phyloP scores from a whole-genome alignment of 106 monocot species.

The Phalaenopsis aphrodite region DNA sequence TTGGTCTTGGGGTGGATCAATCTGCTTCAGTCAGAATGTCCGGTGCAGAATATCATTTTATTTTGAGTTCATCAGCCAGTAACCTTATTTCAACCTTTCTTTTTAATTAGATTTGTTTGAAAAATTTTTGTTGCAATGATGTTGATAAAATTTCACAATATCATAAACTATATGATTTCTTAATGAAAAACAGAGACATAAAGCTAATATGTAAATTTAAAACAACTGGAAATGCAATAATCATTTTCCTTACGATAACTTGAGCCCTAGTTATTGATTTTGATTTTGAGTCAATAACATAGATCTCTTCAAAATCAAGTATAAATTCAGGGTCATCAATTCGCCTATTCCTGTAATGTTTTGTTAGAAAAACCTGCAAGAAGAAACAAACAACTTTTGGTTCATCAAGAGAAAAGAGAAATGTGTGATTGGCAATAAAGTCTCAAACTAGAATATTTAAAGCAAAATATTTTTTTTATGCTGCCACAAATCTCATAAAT shows the following conservation, averaged over 20 bases:
- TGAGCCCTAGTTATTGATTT: conserved; percentile 84
- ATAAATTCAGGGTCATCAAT: conserved; percentile 69
- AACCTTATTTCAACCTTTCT: background rate
- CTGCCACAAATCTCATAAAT: background rate
- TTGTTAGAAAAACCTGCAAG: conserved; percentile 82
- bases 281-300: conserved; percentile 83
- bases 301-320: conserved; percentile 98
- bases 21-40: background rate
- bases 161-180: background rate
- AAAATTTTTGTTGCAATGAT: background rate
- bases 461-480: background rate
- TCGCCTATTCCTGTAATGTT: conserved; percentile 88
- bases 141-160: background rate
- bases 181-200: background rate
- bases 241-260: conserved; percentile 54
- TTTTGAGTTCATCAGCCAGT: background rate
- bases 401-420: background rate
- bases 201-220: background rate
- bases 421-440: background rate
- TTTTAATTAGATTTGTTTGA: background rate
- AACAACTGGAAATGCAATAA: background rate
- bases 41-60: background rate
- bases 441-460: background rate
- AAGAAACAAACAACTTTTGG: background rate
- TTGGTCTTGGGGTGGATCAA: background rate